phyloP scores from a whole-genome alignment of 208 protist genomes.

The Acanthamoeba lenticulata region DNA sequence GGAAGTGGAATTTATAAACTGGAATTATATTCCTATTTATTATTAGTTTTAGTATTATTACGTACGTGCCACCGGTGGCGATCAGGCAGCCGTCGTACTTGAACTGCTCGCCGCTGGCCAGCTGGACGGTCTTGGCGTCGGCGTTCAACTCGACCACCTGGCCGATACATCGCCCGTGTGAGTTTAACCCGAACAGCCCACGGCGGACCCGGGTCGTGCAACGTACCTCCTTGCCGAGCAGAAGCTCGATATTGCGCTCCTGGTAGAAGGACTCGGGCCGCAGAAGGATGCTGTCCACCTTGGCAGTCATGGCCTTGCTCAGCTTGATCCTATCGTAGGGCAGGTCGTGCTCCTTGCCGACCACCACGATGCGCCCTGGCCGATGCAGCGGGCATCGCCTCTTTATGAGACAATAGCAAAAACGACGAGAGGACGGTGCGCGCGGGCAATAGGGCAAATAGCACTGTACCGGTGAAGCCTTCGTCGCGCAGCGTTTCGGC shows the following conservation, averaged over 20 bases:
- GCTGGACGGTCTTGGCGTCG: slow-evolving; percentile 32
- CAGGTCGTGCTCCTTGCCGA: slow-evolving; percentile 73
- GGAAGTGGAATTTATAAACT: background rate
- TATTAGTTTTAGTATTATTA: background rate
- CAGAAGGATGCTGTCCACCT: slow-evolving; percentile 50
- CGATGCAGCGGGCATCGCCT: no score
- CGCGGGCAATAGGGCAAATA: background rate
- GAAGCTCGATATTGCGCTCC: slow-evolving; percentile 44
- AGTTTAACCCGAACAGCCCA: background rate
- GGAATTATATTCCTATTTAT: no score
- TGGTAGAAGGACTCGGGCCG: slow-evolving; percentile 59
- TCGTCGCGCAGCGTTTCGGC: slow-evolving; percentile 71
- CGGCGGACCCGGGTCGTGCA: background rate
- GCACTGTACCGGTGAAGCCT: slow-evolving; percentile 68
- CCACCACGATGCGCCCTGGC: slow-evolving; percentile 63
- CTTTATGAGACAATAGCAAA: no score
- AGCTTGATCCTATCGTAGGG: slow-evolving; percentile 78
- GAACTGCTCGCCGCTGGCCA: slow-evolving; percentile 50
- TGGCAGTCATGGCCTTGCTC: slow-evolving; percentile 74
- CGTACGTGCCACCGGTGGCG: slow-evolving; percentile 68
- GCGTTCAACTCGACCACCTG: slow-evolving; percentile 71
- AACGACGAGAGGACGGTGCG: background rate
- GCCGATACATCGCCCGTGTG: background rate
- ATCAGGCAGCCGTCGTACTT: slow-evolving; percentile 51
- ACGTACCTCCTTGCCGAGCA: slow-evolving; percentile 54